Evolutionary conservation across 345 rosid genomes (phyloP).

Genomic region (Populus ilicifolia): DNA sequence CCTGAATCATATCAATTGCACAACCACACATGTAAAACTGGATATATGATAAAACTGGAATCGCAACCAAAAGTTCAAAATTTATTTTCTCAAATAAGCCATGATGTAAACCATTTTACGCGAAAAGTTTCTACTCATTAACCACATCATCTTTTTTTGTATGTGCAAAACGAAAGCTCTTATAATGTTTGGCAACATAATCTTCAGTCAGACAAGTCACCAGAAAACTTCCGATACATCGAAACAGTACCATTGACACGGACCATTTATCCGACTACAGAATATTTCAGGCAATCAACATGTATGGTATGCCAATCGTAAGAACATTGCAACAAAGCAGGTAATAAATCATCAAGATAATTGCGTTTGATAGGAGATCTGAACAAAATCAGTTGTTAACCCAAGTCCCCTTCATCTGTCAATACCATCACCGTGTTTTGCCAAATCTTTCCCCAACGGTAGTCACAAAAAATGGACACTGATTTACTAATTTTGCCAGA

Average conservation of each 20-base stretch:
- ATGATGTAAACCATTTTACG: background rate
- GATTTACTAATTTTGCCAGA: background rate
- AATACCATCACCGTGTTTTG: background rate
- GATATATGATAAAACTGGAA: background rate
- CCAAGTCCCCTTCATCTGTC: background rate
- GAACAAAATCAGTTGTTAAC: background rate
- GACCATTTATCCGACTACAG: background rate
- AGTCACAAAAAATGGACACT: slow-evolving; percentile 5
- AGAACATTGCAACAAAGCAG: background rate
- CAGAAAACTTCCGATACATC: background rate
- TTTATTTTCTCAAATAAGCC: background rate
- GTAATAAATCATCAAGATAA: background rate
- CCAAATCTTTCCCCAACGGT: background rate
- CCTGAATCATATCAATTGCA: slow-evolving; percentile 28
- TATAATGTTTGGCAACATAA: background rate
- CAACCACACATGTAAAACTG: slow-evolving; percentile 3
- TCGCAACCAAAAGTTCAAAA: background rate
- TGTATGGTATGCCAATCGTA: background rate
- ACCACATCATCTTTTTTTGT: background rate
- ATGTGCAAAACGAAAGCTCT: background rate
- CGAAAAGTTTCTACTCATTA: too few species aligned
- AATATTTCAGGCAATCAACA: background rate
- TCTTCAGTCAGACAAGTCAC: background rate
- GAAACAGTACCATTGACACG: background rate
- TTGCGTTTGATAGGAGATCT: background rate